Evolutionary conservation across 2,329 filamentous ascomycete genomes (phyloP).

Genomic region (Neonectria faginata): DNA sequence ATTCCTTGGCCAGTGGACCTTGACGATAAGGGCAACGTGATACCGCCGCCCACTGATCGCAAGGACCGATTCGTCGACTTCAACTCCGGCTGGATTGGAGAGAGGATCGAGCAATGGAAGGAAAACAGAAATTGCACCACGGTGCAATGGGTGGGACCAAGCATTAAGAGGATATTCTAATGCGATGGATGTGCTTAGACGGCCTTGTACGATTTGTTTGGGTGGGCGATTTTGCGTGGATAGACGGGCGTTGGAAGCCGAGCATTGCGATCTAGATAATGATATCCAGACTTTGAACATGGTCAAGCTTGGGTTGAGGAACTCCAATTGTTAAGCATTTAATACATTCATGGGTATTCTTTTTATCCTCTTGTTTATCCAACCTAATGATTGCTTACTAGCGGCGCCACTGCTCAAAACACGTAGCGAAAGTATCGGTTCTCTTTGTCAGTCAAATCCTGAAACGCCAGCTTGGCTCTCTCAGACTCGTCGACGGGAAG

Average conservation of each 20-base stretch:
- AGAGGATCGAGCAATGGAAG: slow-evolving; percentile 45
- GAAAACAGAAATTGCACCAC: slow-evolving; percentile 42
- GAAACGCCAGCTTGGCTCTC: slow-evolving; percentile 73
- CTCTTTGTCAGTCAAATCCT: slow-evolving; percentile 76
- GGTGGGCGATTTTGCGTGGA: slow-evolving; percentile 17
- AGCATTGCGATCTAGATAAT: slow-evolving; percentile 4
- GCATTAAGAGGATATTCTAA: slow-evolving; percentile 47
- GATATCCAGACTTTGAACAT: background rate
- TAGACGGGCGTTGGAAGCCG: slow-evolving; percentile 38
- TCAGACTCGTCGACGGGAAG: slow-evolving; percentile 68
- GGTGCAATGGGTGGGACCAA: slow-evolving; percentile 51
- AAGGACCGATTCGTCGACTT: slow-evolving; percentile 46
- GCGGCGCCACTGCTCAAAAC: slow-evolving; percentile 35
- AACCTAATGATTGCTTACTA: too few relatives aligned
- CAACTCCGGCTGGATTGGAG: slow-evolving; percentile 46
- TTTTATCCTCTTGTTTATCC: background rate
- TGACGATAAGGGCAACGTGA: slow-evolving; percentile 42
- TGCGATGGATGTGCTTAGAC: background rate
- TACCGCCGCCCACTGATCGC: slow-evolving; percentile 35
- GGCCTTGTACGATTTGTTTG: slow-evolving; percentile 12
- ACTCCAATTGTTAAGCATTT: background rate
- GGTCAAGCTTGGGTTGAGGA: too few relatives aligned
- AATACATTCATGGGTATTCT: background rate
- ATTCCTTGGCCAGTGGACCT: slow-evolving; percentile 41
- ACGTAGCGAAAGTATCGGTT: slow-evolving; percentile 75